Percentiles rank a stretch among this genome's conserved stretches.
Evolutionary conservation across 1,284 basidiomycete species (phyloP).

Genomic region (Schizophyllum commune): DNA sequence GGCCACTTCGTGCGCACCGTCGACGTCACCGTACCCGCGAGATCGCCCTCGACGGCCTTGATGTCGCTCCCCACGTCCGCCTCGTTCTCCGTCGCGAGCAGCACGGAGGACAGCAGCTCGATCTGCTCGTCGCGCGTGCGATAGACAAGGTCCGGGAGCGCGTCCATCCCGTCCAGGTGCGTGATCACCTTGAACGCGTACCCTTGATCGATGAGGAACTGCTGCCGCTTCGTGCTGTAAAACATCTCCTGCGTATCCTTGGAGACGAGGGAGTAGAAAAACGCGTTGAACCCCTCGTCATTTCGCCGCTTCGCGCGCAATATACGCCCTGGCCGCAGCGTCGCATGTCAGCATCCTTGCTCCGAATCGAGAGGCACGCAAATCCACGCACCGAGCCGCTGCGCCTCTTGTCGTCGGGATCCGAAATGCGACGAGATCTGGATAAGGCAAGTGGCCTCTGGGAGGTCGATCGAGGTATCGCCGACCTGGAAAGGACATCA

Average conservation of each 20-base stretch:
- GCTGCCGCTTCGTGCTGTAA: conserved; percentile 98
- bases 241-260: conserved; percentile 99
- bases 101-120: conserved; percentile 86
- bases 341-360: background rate
- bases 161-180: conserved; percentile 87
- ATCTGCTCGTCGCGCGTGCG: conserved; percentile 90
- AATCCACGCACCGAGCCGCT: conserved; percentile 68
- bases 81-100: conserved; percentile 87
- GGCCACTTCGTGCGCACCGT: conserved; percentile 52
- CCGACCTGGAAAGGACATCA: conserved; percentile 60
- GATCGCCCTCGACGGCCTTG: conserved; percentile 67
- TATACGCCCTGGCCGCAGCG: conserved; percentile 80
- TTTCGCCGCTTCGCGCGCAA: conserved; percentile 95
- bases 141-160: conserved; percentile 87
- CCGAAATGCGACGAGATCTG: conserved; percentile 99
- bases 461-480: conserved; percentile 98
- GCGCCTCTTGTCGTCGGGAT: conserved; percentile 96
- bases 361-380: background rate
- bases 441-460: conserved; percentile 98
- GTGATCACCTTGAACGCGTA: conserved; percentile 99
- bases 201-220: conserved; percentile 97
- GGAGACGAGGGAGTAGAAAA: conserved; percentile 98
- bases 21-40: conserved; percentile 71
- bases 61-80: conserved; percentile 86
- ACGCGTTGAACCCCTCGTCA: conserved; percentile 99